Conservation (phyloP, 768 basidiomycete species). For the Tylopilus intermedius region DNA sequence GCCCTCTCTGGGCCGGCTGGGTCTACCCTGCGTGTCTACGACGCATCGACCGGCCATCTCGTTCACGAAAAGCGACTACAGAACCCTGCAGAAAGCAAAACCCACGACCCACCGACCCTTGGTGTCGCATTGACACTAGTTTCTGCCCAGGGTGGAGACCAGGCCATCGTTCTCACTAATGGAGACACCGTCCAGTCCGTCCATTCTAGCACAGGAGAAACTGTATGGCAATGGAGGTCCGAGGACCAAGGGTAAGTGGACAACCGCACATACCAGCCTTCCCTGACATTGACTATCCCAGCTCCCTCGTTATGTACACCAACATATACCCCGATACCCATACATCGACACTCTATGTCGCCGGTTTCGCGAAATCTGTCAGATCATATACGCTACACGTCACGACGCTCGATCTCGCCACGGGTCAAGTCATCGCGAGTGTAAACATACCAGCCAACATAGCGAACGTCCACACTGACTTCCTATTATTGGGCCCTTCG, state of each 20-base stretch:
- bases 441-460: conserved; percentile 53
- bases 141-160: conserved; percentile 29
- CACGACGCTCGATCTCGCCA: conserved; percentile 50
- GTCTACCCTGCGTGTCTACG: conserved; percentile 63
- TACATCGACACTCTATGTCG: conserved; percentile 51
- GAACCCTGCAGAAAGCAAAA: conserved; percentile 35
- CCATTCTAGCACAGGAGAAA: conserved; percentile 45
- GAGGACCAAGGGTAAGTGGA: conserved; percentile 58
- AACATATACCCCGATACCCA: conserved; percentile 50
- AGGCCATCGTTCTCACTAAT: conserved; percentile 48
- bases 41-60: conserved; percentile 57
- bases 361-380: conserved; percentile 42
- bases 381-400: conserved; percentile 61
- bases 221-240: conserved; percentile 69
- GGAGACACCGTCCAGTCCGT: conserved; percentile 55
- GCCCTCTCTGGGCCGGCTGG: conserved; percentile 75
- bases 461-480: conserved; percentile 30
- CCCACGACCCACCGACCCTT: conserved; percentile 49
- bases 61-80: conserved; percentile 64
- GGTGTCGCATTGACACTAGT: conserved; percentile 46
- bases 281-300: conserved; percentile 25
- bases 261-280: background rate
- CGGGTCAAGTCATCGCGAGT: conserved; percentile 47
- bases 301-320: conserved; percentile 61
- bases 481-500: conserved; percentile 32